These are phyloP conservation scores for Saccharomycopsis malanga DNA, from an alignment of 805 yeast species.

Conservation along the genomic window DNA sequence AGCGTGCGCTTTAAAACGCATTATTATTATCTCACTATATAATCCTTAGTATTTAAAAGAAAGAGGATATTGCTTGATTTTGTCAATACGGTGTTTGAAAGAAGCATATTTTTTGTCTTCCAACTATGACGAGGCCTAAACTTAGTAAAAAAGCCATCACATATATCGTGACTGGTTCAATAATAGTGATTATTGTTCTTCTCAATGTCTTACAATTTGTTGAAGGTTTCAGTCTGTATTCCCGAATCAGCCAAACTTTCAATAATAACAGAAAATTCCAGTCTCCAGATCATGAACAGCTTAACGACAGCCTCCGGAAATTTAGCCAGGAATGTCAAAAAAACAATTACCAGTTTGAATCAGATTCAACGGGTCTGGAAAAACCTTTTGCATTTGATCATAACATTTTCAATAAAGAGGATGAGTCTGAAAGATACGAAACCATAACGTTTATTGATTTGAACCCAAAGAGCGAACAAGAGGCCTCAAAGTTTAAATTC, in stretches of 20 bases:
- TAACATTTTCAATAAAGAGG: constrained; percentile 2
- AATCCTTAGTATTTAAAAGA: no score
- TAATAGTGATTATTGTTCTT: background rate
- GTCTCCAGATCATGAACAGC: background rate
- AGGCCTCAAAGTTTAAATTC: background rate
- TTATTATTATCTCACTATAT: no score
- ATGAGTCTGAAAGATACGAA: constrained; percentile 1
- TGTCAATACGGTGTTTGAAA: no score
- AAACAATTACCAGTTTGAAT: background rate
- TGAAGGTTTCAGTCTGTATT: background rate
- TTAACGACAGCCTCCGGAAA: background rate
- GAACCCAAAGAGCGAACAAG: background rate
- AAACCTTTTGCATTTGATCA: background rate
- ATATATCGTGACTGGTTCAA: background rate
- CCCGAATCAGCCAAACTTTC: background rate
- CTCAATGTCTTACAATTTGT: background rate
- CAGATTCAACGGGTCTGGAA: no score
- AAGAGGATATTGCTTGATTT: no score
- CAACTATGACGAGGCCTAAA: no score
- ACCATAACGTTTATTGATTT: background rate
- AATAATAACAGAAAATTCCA: background rate
- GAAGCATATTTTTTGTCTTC: no score
- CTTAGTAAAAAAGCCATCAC: background rate
- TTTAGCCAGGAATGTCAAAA: background rate
- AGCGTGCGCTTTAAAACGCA: no score